Base-by-base conservation (phyloP, 495 filamentous ascomycete genomes). In the Jackrogersella multiformis region DNA sequence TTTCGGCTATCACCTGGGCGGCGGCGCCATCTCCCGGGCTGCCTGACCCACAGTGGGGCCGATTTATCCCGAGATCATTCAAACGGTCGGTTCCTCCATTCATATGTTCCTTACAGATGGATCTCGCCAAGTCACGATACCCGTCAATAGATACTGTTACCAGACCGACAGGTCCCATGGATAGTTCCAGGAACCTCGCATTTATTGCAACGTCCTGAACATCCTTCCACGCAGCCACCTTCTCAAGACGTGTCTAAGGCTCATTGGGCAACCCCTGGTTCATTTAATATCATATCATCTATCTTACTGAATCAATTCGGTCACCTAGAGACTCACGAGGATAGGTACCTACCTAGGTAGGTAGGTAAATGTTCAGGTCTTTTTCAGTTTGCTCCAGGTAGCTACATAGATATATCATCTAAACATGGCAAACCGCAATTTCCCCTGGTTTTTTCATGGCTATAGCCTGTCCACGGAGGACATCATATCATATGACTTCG, bases 31-130 rank as follows among this genome's bases (percentile, higher is more conserved):
- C 56, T 65, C 39, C 28, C 61, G 67, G 41, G 28, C 56, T 36
- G 35, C 51, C 34, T 28, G 15, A 18, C 21, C 20, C 28, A 20
- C 21, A 53, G 67, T 64, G 67, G 61, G 52, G 61, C 67, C 67
- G 67, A 52, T 41, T 70, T 65, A 51, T 70, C 52, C 67, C 67
- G 67, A 70, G 8, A 41, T 38, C 30, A 7, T 44, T 30, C 30
- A 51, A 56, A 21, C 39, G 34, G 49, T 55, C 52, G 21, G 34
- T 9, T 36, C 34, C 12, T 36, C 34, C 34, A 5, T 36, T 36
- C 2, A 10, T 36, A 5, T 2, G 2, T 5, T 12, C n/a, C 26
- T 30, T 36, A 35, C 10, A 38, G 20, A 21, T 52, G 26, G 49
- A 36, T 56, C 42, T 24, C 35, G 35, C 39, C 44, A 57, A 61